Evolutionary conservation across 2,329 filamentous ascomycete species (phyloP).

Genomic region (Diaporthe helianthi): DNA sequence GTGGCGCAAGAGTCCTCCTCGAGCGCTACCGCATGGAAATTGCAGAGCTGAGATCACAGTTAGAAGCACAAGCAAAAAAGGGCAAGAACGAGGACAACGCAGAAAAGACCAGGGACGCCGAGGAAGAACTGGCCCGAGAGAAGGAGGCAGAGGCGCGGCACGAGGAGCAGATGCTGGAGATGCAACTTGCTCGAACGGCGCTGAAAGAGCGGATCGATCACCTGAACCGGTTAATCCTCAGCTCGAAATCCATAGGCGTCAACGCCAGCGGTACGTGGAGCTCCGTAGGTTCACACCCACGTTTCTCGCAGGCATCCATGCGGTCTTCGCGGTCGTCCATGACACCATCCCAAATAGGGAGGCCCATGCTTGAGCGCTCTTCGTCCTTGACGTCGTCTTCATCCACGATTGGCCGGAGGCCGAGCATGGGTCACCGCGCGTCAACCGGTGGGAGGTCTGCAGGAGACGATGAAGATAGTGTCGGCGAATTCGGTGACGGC

Average conservation of each 20-base stretch:
- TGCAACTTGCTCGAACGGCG: conserved; percentile 94
- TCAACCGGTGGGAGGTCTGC: conserved; percentile 51
- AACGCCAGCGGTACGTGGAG: conserved; percentile 79
- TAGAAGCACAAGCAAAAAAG: conserved; percentile 79
- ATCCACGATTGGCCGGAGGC: conserved; percentile 64
- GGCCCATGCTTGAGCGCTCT: conserved; percentile 66
- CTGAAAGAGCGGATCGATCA: conserved; percentile 98
- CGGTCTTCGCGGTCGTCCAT: conserved; percentile 66
- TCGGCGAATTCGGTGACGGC: conserved; percentile 86
- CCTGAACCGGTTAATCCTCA: conserved; percentile 91
- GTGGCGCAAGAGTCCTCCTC: conserved; percentile 83
- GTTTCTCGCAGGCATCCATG: conserved; percentile 67
- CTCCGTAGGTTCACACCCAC: conserved; percentile 68
- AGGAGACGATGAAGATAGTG: conserved; percentile 71
- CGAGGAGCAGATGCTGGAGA: conserved; percentile 97
- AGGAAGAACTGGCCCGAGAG: conserved; percentile 76
- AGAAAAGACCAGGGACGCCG: conserved; percentile 67
- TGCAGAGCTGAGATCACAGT: conserved; percentile 76
- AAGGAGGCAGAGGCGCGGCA: conserved; percentile 85
- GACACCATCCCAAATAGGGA: conserved; percentile 64
- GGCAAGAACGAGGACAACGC: conserved; percentile 68
- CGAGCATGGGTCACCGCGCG: conserved; percentile 51
- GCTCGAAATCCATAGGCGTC: conserved; percentile 93
- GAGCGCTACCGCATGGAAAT: conserved; percentile 97
- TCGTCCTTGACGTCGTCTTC: conserved; percentile 71